Conservation (phyloP, 2,329 filamentous ascomycete species). For the Salinomyces thailandicus region DNA sequence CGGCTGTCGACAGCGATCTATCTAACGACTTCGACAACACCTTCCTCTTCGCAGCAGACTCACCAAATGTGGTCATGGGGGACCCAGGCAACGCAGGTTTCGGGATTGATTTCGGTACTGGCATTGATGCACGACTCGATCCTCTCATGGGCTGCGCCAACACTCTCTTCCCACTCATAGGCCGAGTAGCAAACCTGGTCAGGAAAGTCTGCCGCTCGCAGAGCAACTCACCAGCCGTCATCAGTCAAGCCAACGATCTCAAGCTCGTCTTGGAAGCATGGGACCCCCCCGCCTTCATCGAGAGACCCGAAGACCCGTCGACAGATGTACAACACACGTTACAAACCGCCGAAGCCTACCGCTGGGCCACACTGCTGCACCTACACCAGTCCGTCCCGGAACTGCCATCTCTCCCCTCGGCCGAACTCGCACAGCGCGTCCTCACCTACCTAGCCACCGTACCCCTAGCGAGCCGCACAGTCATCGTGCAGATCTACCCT, state of each 20-base stretch:
- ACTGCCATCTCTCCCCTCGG: conserved; percentile 48
- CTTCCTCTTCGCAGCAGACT: conserved; percentile 18
- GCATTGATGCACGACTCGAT: conserved; percentile 48
- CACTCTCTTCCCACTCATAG: conserved; percentile 58
- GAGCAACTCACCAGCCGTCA: conserved; percentile 50
- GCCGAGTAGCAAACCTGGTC: conserved; percentile 55
- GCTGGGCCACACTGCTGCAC: conserved; percentile 55
- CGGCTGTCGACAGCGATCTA: conserved; percentile 49
- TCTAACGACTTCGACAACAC: conserved; percentile 44
- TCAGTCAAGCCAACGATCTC: conserved; percentile 51
- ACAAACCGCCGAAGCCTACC: conserved; percentile 57
- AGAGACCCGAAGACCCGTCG: conserved; percentile 53
- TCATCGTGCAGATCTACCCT: conserved; percentile 61
- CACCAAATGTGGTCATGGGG: conserved; percentile 22
- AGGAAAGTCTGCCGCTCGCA: conserved; percentile 47
- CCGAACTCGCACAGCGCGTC: conserved; percentile 51
- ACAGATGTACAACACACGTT: conserved; percentile 54
- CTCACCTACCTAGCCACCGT: conserved; percentile 54
- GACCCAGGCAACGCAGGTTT: conserved; percentile 19
- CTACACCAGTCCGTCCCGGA: conserved; percentile 60
- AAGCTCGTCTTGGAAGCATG: conserved; percentile 52
- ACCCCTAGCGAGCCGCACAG: conserved; percentile 49
- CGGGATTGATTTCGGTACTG: conserved; percentile 28
- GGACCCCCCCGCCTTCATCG: conserved; percentile 48
- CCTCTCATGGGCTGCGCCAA: conserved; percentile 60